Conservation (phyloP, 2,329 filamentous ascomycete species). For the Diaporthe humulicola region DNA sequence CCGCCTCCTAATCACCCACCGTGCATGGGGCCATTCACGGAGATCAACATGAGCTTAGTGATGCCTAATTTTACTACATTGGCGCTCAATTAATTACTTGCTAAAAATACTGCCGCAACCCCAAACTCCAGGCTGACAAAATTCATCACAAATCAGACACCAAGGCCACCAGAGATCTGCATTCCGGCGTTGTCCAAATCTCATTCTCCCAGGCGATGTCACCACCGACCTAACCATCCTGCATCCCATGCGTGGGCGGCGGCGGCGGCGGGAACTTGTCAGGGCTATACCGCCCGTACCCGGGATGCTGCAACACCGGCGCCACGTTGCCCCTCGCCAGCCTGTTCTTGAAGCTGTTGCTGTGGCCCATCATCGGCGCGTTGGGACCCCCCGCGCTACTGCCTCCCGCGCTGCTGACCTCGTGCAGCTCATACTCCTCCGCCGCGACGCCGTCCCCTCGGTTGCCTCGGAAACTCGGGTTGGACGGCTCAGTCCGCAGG, state of each 20-base stretch:
- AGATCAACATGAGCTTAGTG: background rate
- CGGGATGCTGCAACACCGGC: constrained; percentile 61
- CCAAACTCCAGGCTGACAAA: constrained; percentile 33
- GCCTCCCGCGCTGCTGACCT: constrained; percentile 51
- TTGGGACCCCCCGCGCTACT: constrained; percentile 40
- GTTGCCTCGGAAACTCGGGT: constrained; percentile 45
- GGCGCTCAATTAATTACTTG: background rate
- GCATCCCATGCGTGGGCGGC: constrained; percentile 28
- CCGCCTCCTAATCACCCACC: background rate
- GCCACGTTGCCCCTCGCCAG: constrained; percentile 49
- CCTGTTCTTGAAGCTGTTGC: constrained; percentile 39
- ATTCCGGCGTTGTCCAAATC: background rate
- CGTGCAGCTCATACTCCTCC: constrained; percentile 64
- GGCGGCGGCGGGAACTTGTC: constrained; percentile 40
- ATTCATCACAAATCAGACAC: background rate
- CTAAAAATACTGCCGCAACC: background rate
- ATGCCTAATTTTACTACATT: background rate
- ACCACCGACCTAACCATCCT: constrained; percentile 41
- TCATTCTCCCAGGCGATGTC: constrained; percentile 30
- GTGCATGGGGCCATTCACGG: background rate
- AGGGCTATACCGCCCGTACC: constrained; percentile 55
- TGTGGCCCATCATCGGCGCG: constrained; percentile 21
- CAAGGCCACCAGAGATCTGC: background rate
- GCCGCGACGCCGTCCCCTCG: constrained; percentile 41
- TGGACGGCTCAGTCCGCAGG: constrained; percentile 48